Evolutionary conservation across 2,329 filamentous ascomycete species (phyloP).

Genomic region (Colletotrichum destructivum): DNA sequence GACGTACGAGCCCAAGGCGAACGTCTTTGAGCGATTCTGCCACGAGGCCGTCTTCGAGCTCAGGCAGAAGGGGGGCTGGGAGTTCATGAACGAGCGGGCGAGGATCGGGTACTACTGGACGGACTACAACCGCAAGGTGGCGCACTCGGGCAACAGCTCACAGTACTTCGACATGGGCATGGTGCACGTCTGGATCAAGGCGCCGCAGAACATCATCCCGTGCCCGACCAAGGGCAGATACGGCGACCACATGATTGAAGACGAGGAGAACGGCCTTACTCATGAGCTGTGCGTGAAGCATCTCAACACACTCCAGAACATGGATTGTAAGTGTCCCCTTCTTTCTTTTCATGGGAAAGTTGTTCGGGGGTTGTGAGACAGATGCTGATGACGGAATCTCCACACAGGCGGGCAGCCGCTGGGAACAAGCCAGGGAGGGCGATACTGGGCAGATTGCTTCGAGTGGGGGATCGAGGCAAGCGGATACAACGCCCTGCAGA

Average conservation of each 20-base stretch:
- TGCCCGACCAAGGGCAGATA: constrained; percentile 1
- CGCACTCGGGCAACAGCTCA: not conserved
- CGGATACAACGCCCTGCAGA: constrained; percentile 24
- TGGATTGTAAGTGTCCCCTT: constrained; percentile 15
- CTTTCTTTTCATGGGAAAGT: no score
- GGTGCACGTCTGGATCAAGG: constrained; percentile 32
- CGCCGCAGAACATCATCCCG: constrained; percentile 4
- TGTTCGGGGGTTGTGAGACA: no score
- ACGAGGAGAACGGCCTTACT: not conserved
- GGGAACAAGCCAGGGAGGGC: constrained; percentile 1
- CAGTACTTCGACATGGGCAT: constrained; percentile 14
- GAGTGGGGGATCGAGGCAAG: constrained; percentile 39
- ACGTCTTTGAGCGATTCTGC: constrained; percentile 16
- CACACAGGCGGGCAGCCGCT: constrained; percentile 11
- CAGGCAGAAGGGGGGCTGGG: not conserved
- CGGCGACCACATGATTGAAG: constrained; percentile 1
- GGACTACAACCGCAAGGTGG: constrained; percentile 27
- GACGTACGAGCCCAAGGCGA: constrained; percentile 12
- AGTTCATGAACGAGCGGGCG: not conserved
- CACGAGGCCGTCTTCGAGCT: constrained; percentile 2
- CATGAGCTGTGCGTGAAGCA: constrained; percentile 8
- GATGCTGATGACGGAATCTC: not conserved
- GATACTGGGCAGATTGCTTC: constrained; percentile 33
- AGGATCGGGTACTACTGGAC: constrained; percentile 28
- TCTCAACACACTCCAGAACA: constrained; percentile 10